These are phyloP conservation scores for Picochlorum sp. DNA, from an alignment of 139 green algal genomes.

Conservation along the genomic window DNA sequence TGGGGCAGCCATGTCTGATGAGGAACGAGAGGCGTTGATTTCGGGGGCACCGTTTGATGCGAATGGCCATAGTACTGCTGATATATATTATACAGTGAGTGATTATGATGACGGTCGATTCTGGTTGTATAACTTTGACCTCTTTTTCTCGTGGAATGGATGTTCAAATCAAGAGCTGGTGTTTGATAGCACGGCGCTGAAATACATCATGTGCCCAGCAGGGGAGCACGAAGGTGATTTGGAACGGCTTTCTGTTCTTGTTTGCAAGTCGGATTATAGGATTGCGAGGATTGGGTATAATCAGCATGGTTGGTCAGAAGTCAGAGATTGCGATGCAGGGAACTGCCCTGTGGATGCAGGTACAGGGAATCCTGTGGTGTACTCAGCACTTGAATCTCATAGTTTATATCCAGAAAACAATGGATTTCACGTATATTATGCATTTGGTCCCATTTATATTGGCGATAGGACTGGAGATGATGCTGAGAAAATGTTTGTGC, in stretches of 20 bases:
- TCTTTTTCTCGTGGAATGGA: conserved; percentile 16
- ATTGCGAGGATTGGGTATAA: conserved; percentile 14
- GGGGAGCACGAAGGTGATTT: conserved; percentile 27
- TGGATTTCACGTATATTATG: conserved; percentile 6
- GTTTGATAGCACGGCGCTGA: background rate
- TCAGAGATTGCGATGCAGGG: conserved; percentile 20
- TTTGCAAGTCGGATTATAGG: conserved; percentile 12
- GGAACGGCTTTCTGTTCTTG: conserved; percentile 14
- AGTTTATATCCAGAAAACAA: conserved; percentile 17
- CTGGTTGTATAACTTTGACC: conserved; percentile 20
- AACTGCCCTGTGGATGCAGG: conserved; percentile 13
- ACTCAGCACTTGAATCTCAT: conserved; percentile 9
- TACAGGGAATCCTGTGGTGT: conserved; percentile 8
- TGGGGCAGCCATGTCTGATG: background rate
- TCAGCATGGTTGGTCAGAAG: conserved; percentile 28
- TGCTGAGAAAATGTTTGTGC: conserved; percentile 14
- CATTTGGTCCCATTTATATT: conserved; percentile 19
- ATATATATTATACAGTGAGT: conserved; percentile 8
- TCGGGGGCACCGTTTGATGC: conserved; percentile 11
- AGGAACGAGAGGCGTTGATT: background rate
- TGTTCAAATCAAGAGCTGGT: conserved; percentile 24
- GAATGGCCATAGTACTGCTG: background rate
- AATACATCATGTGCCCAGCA: conserved; percentile 17
- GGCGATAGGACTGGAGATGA: conserved; percentile 14
- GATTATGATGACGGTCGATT: background rate